Conservation (phyloP, 805 yeast species). For the Ogataea pignaliae region DNA sequence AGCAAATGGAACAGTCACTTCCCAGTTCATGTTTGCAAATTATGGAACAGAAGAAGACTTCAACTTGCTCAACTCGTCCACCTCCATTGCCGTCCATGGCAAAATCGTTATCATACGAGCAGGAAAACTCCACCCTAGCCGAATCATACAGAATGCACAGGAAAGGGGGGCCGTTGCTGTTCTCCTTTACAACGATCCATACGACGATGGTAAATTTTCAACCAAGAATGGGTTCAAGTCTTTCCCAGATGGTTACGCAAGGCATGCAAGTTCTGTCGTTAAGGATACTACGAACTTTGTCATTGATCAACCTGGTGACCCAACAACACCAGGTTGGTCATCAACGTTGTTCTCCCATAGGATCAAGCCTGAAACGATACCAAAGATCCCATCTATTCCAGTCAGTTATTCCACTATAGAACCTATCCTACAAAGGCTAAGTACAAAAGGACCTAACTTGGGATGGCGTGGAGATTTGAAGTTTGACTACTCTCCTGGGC, state of each 20-base stretch:
- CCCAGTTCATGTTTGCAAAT: slow-evolving; percentile 53
- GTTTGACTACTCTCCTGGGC: slow-evolving; percentile 45
- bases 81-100: slow-evolving; percentile 42
- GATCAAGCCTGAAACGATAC: slow-evolving; percentile 38
- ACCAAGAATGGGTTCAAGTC: slow-evolving; percentile 49
- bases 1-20: slow-evolving; percentile 56
- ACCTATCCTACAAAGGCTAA: slow-evolving; percentile 36
- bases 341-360: slow-evolving; percentile 41
- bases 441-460: slow-evolving; percentile 34
- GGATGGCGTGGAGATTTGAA: slow-evolving; percentile 38
- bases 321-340: slow-evolving; percentile 71
- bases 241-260: slow-evolving; percentile 64
- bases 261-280: slow-evolving; percentile 57
- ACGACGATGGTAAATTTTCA: slow-evolving; percentile 56
- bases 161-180: slow-evolving; percentile 59
- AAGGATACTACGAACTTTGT: slow-evolving; percentile 57
- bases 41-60: slow-evolving; percentile 60
- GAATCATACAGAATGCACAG: slow-evolving; percentile 60
- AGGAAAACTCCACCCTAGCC: slow-evolving; percentile 46
- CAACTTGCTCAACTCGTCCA: slow-evolving; percentile 29
- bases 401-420: slow-evolving; percentile 39
- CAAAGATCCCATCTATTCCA: slow-evolving; percentile 52
- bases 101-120: slow-evolving; percentile 57
- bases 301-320: slow-evolving; percentile 67
- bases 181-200: slow-evolving; percentile 52